Percentiles rank a stretch among this genome's conserved stretches.
These are phyloP conservation scores for Immersiporthe knoxdaviesiana DNA, from an alignment of 2,329 filamentous ascomycete genomes.

Conservation along the genomic window DNA sequence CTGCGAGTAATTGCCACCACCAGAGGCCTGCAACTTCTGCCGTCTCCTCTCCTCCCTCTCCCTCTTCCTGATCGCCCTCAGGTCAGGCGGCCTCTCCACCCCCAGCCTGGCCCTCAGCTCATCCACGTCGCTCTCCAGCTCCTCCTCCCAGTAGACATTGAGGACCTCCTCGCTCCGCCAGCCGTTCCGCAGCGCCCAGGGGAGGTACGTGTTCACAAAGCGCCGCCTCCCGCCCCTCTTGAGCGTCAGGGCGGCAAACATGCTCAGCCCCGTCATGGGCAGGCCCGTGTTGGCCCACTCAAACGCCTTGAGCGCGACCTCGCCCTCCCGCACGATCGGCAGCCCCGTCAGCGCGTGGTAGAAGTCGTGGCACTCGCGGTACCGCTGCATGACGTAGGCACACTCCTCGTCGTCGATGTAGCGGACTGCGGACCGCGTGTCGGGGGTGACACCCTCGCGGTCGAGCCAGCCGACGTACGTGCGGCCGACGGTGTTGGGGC, in stretches of 20 bases:
- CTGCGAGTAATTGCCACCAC: not conserved
- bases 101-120: conserved; percentile 75
- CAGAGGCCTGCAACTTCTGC: conserved; percentile 52
- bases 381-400: conserved; percentile 98
- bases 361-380: conserved; percentile 96
- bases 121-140: conserved; percentile 80
- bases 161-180: conserved; percentile 77
- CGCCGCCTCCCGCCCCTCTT: conserved; percentile 78
- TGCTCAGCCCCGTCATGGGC: conserved; percentile 90
- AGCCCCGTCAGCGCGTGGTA: conserved; percentile 93
- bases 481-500: conserved; percentile 74
- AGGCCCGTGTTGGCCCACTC: conserved; percentile 94
- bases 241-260: conserved; percentile 83
- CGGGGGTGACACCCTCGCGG: conserved; percentile 87
- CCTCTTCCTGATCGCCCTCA: conserved; percentile 74
- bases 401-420: conserved; percentile 96
- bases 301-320: conserved; percentile 96
- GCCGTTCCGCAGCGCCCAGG: conserved; percentile 90
- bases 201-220: conserved; percentile 77
- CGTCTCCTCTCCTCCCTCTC: conserved; percentile 70
- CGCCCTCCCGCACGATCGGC: conserved; percentile 90
- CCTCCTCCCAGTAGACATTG: conserved; percentile 98
- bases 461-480: conserved; percentile 92
- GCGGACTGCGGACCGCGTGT: conserved; percentile 79
- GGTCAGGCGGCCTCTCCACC: conserved; percentile 86